phyloP scores from a whole-genome alignment of 306 rosid genomes.

The Cicer cuneatum region DNA sequence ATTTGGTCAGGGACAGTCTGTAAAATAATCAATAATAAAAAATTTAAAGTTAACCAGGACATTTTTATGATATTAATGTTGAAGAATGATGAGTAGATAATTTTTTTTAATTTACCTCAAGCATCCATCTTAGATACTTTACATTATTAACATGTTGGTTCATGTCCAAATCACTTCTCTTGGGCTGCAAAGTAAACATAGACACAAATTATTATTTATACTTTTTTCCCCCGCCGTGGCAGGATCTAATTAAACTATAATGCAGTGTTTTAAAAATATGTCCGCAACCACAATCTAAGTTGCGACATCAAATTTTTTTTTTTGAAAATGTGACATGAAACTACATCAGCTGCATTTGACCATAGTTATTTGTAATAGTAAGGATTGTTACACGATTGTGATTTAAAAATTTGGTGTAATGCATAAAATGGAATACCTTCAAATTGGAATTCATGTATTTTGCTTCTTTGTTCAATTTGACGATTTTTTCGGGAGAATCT shows the following conservation, averaged over 20 bases:
- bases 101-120: constrained; percentile 66
- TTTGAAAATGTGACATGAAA: neutral
- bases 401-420: constrained; percentile 1
- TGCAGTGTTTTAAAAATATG: neutral
- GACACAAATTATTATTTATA: constrained; percentile 40
- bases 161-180: constrained; percentile 94
- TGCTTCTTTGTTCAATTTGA: constrained; percentile 73
- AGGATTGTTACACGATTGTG: neutral
- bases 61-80: constrained; percentile 18
- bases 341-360: neutral
- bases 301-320: neutral
- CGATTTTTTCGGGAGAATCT: constrained; percentile 67
- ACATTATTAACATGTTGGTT: constrained; percentile 94
- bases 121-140: constrained; percentile 90
- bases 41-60: constrained; percentile 19
- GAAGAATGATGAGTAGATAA: constrained; percentile 4
- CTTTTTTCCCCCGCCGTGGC: constrained; percentile 16
- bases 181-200: constrained; percentile 63
- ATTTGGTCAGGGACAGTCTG: constrained; percentile 78
- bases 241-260: neutral
- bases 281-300: neutral
- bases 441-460: constrained; percentile 66
- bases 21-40: neutral
- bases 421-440: constrained; percentile 47
- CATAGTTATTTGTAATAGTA: neutral